Conservation (phyloP, 345 rosid genomes). For the Eucalyptus brandiana region DNA sequence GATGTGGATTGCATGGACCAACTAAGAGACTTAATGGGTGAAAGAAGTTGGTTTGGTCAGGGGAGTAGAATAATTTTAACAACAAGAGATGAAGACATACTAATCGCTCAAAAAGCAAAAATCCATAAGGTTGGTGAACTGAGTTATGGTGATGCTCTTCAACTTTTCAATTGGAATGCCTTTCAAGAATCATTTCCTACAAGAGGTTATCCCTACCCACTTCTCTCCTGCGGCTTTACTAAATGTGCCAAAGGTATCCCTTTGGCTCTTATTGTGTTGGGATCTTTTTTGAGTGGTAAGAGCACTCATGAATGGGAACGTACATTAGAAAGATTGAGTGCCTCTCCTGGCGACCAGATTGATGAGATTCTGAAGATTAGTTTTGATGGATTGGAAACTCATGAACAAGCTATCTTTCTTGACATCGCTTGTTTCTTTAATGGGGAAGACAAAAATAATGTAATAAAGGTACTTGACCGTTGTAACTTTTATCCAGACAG, state of each 20-base stretch:
- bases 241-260: not conserved
- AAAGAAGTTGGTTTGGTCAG: not conserved
- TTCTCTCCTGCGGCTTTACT: not conserved
- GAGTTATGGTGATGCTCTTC: not conserved
- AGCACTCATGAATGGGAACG: not conserved
- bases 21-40: not conserved
- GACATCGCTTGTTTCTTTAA: slow-evolving; percentile 11
- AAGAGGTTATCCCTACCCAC: too few species aligned
- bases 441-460: not conserved
- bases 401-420: not conserved
- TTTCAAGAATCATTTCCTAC: not conserved
- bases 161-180: slow-evolving; percentile 1
- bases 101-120: not conserved
- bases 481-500: slow-evolving; percentile 1
- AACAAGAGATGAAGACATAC: not conserved
- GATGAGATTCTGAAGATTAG: not conserved
- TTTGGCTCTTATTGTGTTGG: slow-evolving; percentile 1
- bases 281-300: not conserved
- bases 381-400: not conserved
- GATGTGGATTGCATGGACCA: slow-evolving; percentile 3
- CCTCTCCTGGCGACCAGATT: not conserved
- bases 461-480: not conserved
- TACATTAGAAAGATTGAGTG: not conserved
- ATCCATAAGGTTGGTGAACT: not conserved
- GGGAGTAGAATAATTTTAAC: slow-evolving; percentile 14